Base-by-base conservation (phyloP, 148 eudicot species). In the Camellia japonica region DNA sequence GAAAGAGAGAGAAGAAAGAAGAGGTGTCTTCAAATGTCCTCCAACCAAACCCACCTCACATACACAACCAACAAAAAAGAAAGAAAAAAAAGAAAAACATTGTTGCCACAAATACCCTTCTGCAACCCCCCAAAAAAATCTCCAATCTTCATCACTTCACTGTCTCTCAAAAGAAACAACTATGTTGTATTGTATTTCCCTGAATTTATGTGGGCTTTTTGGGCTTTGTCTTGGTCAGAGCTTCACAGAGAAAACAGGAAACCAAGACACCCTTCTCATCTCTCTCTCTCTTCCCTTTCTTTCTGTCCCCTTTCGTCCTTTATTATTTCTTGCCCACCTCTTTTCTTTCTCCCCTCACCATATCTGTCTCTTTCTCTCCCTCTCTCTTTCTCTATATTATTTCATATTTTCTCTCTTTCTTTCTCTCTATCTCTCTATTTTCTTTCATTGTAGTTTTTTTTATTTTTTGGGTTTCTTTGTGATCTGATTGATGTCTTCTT, bases 71-170 rank as follows among this genome's bases (percentile, higher is more conserved):
- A 18, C 78, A 63, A 60, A 23, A 72, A 38, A 18, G 19, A 20
- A 58, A 47, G 68, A 23, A 18, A 19, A 44, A 46, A 49, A 4
- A 68, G 44, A 46, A 15, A 68, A 43, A 20, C 73, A 5, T 64
- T 58, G 66, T 54, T 84, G 51, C 89, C 91, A 81, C 65, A 85
- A 87, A 79, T 89, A 71, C 91, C 91, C 91, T 79, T 89, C 91
- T 89, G 91, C 89, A 89, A 89, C 41, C 76, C 76, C 73, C 8
- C 80, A 80, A 76, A 78, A 80, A 74, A 78, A 52, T 80, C 85
- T 84, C 86, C 86, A 84, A 30, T 84, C 91, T 86, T 86, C 89
- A 81, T 86, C 87, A 83, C 83, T 87, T 80, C 89, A 69, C 80
- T 86, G 81, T 82, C 83, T 75, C 84, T 75, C 84, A 59, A 82